Base-by-base conservation (phyloP, 257 asterid genomes). In the Solanum paucissectum region DNA sequence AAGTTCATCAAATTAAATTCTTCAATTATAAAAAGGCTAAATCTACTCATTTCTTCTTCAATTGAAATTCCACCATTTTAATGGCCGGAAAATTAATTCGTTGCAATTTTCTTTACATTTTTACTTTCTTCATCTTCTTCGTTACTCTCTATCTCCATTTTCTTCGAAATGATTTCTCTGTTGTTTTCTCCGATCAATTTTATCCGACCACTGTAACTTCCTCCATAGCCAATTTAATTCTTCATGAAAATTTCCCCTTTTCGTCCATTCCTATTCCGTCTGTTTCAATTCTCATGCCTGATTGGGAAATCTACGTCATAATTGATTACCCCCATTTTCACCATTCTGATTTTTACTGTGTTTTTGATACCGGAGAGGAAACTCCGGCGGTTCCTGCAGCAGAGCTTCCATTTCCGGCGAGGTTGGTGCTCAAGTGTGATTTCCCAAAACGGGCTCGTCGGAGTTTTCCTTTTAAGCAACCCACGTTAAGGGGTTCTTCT, bases 251-350 rank as follows among this genome's bases (percentile, higher is more conserved):
- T 86, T 83, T 82, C 33, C 86, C 33, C 20, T 13, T 52, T 25
- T 87, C 90, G 5, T 68, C 89, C 16, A 58, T 87, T 40, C 23
- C 75, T 9, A 5, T 85, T 25, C 58, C 95, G 55, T 90, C 94
- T 82, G 89, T 91, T 40, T 86, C 98, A 5, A 86, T 96, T 73
- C 94, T 95, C 40, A 86, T 96, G 46, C 99, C 94, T 3, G 98
- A 90, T 85, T 96, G 98, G 98, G 96, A 95, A 88, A 92, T 96
- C 12, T 94, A 94, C 76, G 94, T 95, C 1, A 89, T 96, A 37
- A 89, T 91, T n/a, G 87, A 62, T 60, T 69, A 40, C 14, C 64
- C 21, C 84, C 64, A 44, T 79, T 8, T 13, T 14, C 33, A 42
- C 0, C 64, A 11, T 2, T 89, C 89, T 12, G 27, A 1, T 40